Evolutionary conservation across 2,329 filamentous ascomycete genomes (phyloP).

Genomic region (Bipolaris cookei): DNA sequence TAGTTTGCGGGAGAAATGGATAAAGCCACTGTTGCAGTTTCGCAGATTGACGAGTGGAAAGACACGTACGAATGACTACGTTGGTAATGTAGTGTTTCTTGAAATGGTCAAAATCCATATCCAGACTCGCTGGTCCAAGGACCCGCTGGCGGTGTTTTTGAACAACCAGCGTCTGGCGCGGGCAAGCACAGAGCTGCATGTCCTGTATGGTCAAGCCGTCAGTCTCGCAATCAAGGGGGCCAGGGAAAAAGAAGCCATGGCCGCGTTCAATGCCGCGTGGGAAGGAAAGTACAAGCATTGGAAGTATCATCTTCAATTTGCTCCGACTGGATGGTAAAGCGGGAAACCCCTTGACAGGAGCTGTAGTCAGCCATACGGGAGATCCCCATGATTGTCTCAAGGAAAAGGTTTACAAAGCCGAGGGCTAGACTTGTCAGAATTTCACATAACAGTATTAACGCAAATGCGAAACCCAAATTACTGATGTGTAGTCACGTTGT

Average conservation of each 20-base stretch:
- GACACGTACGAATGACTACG: background rate
- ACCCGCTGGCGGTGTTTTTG: constrained; percentile 5
- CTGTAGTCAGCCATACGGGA: background rate
- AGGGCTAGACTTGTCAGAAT: too few species aligned
- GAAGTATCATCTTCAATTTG: constrained; percentile 14
- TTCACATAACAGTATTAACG: too few species aligned
- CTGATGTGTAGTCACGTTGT: too few species aligned
- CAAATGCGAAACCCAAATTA: too few species aligned
- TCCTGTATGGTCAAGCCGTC: constrained; percentile 38
- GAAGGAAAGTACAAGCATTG: constrained; percentile 15
- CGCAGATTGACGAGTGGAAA: constrained; percentile 21
- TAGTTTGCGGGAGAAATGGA: constrained; percentile 31
- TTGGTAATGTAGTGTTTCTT: background rate
- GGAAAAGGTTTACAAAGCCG: too few species aligned
- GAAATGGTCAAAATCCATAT: constrained; percentile 26
- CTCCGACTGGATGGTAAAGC: constrained; percentile 4
- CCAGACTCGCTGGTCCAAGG: constrained; percentile 7
- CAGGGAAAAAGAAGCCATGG: constrained; percentile 38
- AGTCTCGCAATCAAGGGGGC: constrained; percentile 32
- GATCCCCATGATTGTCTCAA: too few species aligned
- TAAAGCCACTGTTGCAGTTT: constrained; percentile 40
- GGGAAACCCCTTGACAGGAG: background rate
- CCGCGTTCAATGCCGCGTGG: constrained; percentile 34
- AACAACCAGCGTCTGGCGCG: constrained; percentile 15
- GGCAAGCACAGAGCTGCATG: constrained; percentile 34